Evolutionary conservation across 495 filamentous ascomycete species (phyloP), one percentile per base, ranked within the genome.

Genomic region (Bombardia bombarda): DNA sequence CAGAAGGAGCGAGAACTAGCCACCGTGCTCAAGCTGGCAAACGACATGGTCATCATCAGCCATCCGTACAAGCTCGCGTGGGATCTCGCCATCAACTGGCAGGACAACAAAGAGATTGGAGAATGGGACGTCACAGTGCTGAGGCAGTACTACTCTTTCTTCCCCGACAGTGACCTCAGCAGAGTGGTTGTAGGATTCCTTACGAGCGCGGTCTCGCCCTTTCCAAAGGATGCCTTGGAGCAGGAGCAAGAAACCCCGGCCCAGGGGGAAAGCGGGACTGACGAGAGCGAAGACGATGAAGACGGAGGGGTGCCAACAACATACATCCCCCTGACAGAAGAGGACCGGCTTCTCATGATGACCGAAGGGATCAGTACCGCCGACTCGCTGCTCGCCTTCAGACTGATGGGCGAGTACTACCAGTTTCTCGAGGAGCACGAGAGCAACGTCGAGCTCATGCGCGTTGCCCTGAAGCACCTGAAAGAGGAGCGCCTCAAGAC

Each of bases 21-120:
- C 13, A 76, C 83, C 31, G 82, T 95, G 2, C 61, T 75, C 53
- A 83, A 82, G 40, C 61, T 88, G 32, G 89, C 90, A 0, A 76
- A 80, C 34, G 92, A 87, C 43, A 88, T 97, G 80, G 90, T 98
- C 37, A 90, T 96, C 48, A 86, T 98, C 57, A 89, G 90, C 49
- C 87, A 95, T 56, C 88, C 88, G 1, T 96, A 84, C 62, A 77
- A 83, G 43, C 68, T 93, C 18, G 92, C 92, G 3, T 98, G 92
- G 92, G 80, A 82, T 43, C 83, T 95, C 47, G 76, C 82, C 22
- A 70, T 98, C 31, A 86, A 96, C 54, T 96, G 92, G 87, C 75
- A 83, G 50, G 87, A 95, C 62, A 67, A 81, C 31, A 78, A 87
- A 50, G 74, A 73, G 23, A 74, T 85, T 46, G 69, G 67, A 1